phyloP scores from a whole-genome alignment of 148 eudicot genomes.

The Selenicereus undatus region DNA sequence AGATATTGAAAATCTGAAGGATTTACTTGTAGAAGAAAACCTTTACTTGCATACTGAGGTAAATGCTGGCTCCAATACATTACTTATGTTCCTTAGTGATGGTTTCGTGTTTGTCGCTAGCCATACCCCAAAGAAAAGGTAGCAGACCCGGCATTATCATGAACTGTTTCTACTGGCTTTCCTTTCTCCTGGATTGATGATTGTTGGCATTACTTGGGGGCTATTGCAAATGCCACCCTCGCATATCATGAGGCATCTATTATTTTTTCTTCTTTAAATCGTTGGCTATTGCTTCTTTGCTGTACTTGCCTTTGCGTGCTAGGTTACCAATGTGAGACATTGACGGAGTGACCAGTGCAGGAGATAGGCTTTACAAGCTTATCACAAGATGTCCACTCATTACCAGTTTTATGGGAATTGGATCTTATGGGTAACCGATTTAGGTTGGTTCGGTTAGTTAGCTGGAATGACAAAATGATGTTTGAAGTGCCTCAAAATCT shows the following conservation, averaged over 20 bases:
- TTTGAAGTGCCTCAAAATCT: neutral
- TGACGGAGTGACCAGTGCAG: too few relatives aligned
- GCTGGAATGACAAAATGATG: neutral
- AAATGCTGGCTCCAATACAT: neutral
- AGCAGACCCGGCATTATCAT: neutral
- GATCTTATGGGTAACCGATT: neutral
- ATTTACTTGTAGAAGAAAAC: slow-evolving; percentile 74
- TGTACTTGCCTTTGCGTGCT: neutral
- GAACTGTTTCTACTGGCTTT: neutral
- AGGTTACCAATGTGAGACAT: neutral
- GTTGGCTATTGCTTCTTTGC: neutral
- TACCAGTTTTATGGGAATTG: neutral
- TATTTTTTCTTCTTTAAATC: neutral
- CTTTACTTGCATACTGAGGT: slow-evolving; percentile 89
- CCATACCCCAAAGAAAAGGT: neutral
- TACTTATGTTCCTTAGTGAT: neutral
- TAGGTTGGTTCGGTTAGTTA: neutral
- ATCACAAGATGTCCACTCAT: neutral
- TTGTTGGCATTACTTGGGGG: neutral
- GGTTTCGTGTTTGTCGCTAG: neutral
- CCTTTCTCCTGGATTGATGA: neutral
- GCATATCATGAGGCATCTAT: neutral
- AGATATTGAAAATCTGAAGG: slow-evolving; percentile 60
- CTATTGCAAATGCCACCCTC: neutral
- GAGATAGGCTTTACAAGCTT: neutral